Conservation (phyloP, 176 grass and related monocot species). For the Aegilops umbellulata region DNA sequence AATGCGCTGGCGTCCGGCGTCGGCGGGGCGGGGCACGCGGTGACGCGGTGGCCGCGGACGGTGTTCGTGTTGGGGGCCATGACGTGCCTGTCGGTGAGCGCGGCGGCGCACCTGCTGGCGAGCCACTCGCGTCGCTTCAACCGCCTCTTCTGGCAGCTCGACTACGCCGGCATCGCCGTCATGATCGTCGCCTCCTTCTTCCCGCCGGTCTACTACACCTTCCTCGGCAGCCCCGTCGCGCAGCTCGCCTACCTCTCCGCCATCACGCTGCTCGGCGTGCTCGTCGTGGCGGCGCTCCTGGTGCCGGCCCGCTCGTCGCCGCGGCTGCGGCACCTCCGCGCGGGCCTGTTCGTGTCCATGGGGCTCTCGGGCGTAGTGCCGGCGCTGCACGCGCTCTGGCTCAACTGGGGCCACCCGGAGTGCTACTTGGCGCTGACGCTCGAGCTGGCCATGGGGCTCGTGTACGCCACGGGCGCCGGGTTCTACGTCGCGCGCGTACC, state of each 20-base stretch:
- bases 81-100: constrained; percentile 78
- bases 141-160: constrained; percentile 80
- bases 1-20: background rate
- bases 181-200: constrained; percentile 97
- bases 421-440: constrained; percentile 66
- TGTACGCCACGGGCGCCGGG: constrained; percentile 52
- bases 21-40: background rate
- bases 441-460: constrained; percentile 68
- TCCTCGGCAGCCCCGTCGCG: constrained; percentile 48
- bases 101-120: constrained; percentile 78
- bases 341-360: constrained; percentile 68
- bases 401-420: constrained; percentile 57
- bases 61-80: constrained; percentile 84
- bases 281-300: constrained; percentile 63
- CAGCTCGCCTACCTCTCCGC: constrained; percentile 62
- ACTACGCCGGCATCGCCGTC: constrained; percentile 90
- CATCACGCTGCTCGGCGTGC: constrained; percentile 60
- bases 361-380: constrained; percentile 65
- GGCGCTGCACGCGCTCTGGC: constrained; percentile 59
- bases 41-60: constrained; percentile 73
- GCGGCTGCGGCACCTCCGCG: constrained; percentile 59
- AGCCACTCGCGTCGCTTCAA: constrained; percentile 79
- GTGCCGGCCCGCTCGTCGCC: constrained; percentile 60
- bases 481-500: constrained; percentile 83
- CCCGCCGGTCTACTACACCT: constrained; percentile 87